These are phyloP conservation scores for Adansonia rubrostipa DNA, from an alignment of 441 rosid species.

Conservation along the genomic window DNA sequence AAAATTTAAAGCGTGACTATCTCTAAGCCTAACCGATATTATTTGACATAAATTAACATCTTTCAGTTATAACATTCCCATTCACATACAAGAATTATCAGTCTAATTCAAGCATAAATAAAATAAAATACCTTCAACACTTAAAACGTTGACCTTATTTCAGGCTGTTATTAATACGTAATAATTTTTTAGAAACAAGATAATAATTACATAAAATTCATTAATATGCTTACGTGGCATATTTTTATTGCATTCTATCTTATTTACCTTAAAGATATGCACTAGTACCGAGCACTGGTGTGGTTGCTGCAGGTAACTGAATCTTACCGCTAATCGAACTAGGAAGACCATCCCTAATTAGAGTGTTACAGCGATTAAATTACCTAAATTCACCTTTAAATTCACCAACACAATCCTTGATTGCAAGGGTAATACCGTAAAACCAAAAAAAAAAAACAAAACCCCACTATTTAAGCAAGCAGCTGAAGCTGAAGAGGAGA, in stretches of 20 bases:
- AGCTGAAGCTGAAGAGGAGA: not conserved
- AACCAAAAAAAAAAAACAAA: not conserved
- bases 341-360: not conserved
- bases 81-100: no score
- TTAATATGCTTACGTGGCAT: not conserved
- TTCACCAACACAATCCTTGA: not conserved
- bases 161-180: not conserved
- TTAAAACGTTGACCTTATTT: no score
- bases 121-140: no score
- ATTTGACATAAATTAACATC: no score
- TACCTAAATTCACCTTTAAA: not conserved
- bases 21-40: no score
- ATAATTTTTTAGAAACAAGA: not conserved
- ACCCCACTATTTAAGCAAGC: slow-evolving; percentile 21
- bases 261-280: not conserved
- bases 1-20: no score
- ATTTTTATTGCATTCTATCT: not conserved
- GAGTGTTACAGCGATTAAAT: not conserved
- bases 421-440: not conserved
- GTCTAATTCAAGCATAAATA: no score
- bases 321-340: not conserved
- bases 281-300: not conserved
- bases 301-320: not conserved
- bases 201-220: not conserved
- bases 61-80: no score